Base-by-base conservation (phyloP, 176 grass and related monocot species). In the Thinopyrum elongatum region DNA sequence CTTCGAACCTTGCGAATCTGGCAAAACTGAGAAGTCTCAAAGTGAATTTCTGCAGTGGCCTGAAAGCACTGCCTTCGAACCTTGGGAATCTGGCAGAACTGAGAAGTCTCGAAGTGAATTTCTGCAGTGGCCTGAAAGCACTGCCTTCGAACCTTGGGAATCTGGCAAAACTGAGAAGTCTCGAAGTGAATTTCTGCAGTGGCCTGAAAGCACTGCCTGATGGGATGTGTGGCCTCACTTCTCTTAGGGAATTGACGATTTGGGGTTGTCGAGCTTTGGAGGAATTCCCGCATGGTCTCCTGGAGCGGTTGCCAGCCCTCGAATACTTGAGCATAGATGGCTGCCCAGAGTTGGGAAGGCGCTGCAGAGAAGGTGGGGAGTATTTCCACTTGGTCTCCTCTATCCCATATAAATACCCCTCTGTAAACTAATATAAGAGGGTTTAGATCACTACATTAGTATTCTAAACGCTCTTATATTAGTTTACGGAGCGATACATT, bases 141-240 rank as follows among this genome's bases (percentile, higher is more conserved):
- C 16, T 82, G 4, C 70, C 70, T 33, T 55, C 44, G 2, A 41
- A 57, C 61, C 71, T 82, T 15, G 79, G 86, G 16, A 30, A 33
- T 29, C 44, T 82, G 0, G 1, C 9, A 0, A 65, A 36, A 28
- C 10, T 87, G 16, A 51, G 15, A 10, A 0, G 0, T 1, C 21
- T 80, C 0, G 0, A 0, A 0, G 0, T 74, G 8, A 0, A 0
- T 0, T 0, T 0, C 0, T 65, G 41, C 12, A 0, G 0, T 16
- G 1, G 2, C 1, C 25, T 87, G 19, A 41, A 2, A 19, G 49
- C 5, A 5, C 4, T 53, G 16, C 49, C 49, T 53, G 16, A 53
- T 53, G 49, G 14, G 16, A 19, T 53, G 49, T 17, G 16, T 53
- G 49, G 16, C 49, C 49, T 53, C 16, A 19, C 16, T 53, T 53